Evolutionary conservation across 2,329 filamentous ascomycete species (phyloP), one percentile per base, ranked within the genome.

Genomic region (Dactylonectria macrodidyma): DNA sequence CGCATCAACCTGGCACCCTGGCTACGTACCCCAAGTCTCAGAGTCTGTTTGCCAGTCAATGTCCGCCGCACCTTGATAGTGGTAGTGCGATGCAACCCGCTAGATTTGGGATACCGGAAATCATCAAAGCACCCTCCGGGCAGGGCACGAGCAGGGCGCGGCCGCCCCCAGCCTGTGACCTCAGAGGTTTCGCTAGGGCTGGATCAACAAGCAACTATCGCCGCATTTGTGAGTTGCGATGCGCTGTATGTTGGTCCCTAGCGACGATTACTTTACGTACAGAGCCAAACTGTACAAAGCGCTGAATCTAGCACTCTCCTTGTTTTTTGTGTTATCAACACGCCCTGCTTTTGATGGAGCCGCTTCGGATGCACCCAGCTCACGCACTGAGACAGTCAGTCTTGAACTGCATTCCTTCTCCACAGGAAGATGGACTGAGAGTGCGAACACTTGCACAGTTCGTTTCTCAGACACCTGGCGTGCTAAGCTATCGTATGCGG

Each of bases 51-150:
- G 63, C 63, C 67, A 70, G 61, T 65, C 68, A 71, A 65, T 67
- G 68, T 66, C 61, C 36, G 59, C 67, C 64, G 26, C 26, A 59
- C 54, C 47, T 66, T 38, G 54, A 66, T 50, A 48, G 38, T 68
- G 68, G 68, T 74, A 76, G 65, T 67, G 59, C 59, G 58, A 73
- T 76, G 74, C 74, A 76, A 65, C 64, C 60, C 64, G 64, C 74
- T 67, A 74, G 66, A 76, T 73, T 71, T 57, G 74, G 74, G 59
- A 75, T 58, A 41, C 59, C 57, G 48, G 66, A 62, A 69, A 68
- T 62, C 59, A 66, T 58, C 57, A 57, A 59, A 54, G 57, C 52
- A 55, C 54, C 58, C 54, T 57, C 22, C 48, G 12, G n/a, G 14
- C 50, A 19, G 50, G 50, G 50, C 36, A 34, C 8, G 26, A 46